Evolutionary conservation across 805 yeast genomes (phyloP).

Genomic region (Metschnikowia corniflorae): DNA sequence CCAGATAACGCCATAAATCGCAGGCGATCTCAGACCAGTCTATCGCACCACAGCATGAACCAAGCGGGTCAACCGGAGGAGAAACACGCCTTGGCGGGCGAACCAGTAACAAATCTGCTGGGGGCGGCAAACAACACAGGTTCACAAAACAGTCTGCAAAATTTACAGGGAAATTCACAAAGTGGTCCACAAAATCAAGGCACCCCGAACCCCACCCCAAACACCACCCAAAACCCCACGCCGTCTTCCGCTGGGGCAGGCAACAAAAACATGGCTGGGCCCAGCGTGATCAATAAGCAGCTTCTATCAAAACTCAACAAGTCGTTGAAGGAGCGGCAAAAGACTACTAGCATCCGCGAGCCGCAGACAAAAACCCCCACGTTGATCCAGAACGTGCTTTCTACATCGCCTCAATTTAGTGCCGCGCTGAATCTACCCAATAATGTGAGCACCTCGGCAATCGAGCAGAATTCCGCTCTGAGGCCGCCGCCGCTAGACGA

Average conservation of each 20-base stretch:
- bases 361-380: conserved; percentile 36
- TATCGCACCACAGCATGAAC: conserved; percentile 1
- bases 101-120: too few species aligned
- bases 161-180: too few species aligned
- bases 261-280: conserved; percentile 10
- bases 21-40: conserved; percentile 5
- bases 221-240: too few species aligned
- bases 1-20: too few species aligned
- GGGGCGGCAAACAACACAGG: too few species aligned
- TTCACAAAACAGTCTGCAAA: too few species aligned
- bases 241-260: conserved; percentile 3
- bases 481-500: conserved; percentile 1
- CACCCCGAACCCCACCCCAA: too few species aligned
- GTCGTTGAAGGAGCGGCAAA: conserved; percentile 42
- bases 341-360: conserved; percentile 34
- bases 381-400: conserved; percentile 33
- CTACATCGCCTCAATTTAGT: conserved; percentile 30
- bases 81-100: neutral
- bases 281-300: conserved; percentile 23
- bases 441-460: neutral
- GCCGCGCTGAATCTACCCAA: conserved; percentile 10
- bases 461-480: conserved; percentile 1
- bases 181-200: too few species aligned
- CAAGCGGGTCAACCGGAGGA: neutral
- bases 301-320: conserved; percentile 41